Evolutionary conservation across 1,139 yeast species (phyloP).

Genomic region (Geotrichum bryndzae): DNA sequence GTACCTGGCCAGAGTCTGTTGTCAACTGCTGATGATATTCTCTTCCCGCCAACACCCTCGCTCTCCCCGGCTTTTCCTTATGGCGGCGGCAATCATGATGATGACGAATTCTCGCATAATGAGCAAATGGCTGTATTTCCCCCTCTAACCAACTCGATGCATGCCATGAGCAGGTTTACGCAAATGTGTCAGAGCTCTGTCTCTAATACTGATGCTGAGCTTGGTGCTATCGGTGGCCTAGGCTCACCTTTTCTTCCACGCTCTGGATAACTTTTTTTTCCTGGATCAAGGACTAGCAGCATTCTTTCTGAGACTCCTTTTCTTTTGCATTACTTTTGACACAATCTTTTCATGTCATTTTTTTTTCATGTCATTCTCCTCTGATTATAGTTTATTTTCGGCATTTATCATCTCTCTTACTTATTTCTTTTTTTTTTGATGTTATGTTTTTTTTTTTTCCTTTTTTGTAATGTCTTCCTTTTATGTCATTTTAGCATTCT

Average conservation of each 20-base stretch:
- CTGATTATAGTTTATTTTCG: background rate
- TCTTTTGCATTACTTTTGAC: background rate
- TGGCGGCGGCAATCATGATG: background rate
- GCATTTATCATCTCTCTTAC: background rate
- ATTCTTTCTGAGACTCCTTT: background rate
- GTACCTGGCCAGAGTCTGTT: background rate
- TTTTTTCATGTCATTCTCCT: background rate
- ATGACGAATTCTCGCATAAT: background rate
- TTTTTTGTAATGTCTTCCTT: background rate
- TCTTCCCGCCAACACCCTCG: background rate
- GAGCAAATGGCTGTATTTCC: background rate
- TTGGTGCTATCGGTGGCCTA: background rate
- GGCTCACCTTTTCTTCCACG: background rate
- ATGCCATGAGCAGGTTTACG: background rate
- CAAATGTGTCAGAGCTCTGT: background rate
- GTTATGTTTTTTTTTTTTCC: background rate
- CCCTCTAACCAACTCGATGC: background rate
- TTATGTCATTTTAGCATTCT: background rate
- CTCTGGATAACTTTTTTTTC: background rate
- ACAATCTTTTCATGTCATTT: background rate
- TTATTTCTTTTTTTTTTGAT: background rate
- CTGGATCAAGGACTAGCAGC: background rate
- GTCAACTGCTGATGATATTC: background rate
- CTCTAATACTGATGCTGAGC: background rate
- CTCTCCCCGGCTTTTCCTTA: background rate